These are phyloP conservation scores for Eruca vesicaria DNA, from an alignment of 441 rosid species.

Conservation along the genomic window DNA sequence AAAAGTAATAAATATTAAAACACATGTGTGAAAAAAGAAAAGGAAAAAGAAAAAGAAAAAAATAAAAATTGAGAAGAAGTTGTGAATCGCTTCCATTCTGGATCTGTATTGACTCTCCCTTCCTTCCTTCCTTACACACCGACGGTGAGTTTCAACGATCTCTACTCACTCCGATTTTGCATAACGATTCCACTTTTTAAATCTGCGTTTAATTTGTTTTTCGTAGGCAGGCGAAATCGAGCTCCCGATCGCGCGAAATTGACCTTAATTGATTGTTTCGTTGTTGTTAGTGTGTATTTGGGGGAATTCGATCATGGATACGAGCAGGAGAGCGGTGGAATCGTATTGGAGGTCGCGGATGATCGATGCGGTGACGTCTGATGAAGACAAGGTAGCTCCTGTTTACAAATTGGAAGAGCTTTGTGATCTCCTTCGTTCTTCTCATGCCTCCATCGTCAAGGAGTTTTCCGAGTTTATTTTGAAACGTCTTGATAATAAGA, in stretches of 20 bases:
- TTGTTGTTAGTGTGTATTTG: no score
- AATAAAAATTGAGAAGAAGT: neutral
- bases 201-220: conserved; percentile 13
- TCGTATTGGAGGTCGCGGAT: conserved; percentile 97
- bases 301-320: conserved; percentile 58
- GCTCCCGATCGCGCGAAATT: conserved; percentile 20
- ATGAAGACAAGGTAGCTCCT: conserved; percentile 90
- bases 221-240: conserved; percentile 1
- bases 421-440: conserved; percentile 84
- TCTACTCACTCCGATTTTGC: neutral
- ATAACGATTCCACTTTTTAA: neutral
- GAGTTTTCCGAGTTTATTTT: conserved; percentile 80
- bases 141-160: conserved; percentile 29
- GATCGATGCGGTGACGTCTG: conserved; percentile 87
- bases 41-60: no score
- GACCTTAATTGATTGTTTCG: conserved; percentile 4
- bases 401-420: conserved; percentile 95
- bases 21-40: neutral
- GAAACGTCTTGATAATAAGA: conserved; percentile 89
- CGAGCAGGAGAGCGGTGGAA: conserved; percentile 99
- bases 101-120: conserved; percentile 8
- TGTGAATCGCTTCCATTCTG: conserved; percentile 13
- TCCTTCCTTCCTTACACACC: conserved; percentile 20
- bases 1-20: no score
- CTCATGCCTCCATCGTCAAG: conserved; percentile 79